Evolutionary conservation across 116 monocot genomes (phyloP).

Genomic region (Trichopus zeylanicus): DNA sequence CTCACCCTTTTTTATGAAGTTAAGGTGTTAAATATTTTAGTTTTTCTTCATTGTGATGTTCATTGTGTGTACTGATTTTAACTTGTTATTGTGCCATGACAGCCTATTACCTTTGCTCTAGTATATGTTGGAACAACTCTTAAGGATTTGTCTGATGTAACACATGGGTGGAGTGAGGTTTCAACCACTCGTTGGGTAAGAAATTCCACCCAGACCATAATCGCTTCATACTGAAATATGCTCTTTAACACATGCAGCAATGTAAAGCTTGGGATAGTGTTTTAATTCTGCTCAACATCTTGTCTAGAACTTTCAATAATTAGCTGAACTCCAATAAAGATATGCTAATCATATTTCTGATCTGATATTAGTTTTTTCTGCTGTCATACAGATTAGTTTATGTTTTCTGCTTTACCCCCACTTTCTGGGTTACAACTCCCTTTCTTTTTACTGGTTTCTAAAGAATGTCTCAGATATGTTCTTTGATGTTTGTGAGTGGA

Average conservation of each 20-base stretch:
- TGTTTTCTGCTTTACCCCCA: no score
- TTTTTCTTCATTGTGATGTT: background rate
- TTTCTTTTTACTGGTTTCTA: no score
- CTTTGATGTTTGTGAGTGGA: no score
- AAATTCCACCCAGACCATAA: background rate
- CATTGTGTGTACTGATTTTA: background rate
- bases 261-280: background rate
- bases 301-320: no score
- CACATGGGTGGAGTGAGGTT: slow-evolving; percentile 92
- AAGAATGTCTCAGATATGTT: no score
- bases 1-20: no score
- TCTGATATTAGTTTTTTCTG: no score
- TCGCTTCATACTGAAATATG: background rate
- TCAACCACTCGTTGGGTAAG: slow-evolving; percentile 85
- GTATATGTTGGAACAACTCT: slow-evolving; percentile 97
- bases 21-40: background rate
- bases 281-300: background rate
- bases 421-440: no score
- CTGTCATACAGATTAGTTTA: no score
- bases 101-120: slow-evolving; percentile 89
- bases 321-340: background rate
- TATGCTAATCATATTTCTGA: no score
- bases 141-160: slow-evolving; percentile 96
- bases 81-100: slow-evolving; percentile 7
- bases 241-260: background rate